A percentile compares a stretch with the other conserved stretches of the same genome.
These are phyloP conservation scores for Arthrobotrys conoides DNA, from an alignment of 2,329 filamentous ascomycete species.

Conservation along the genomic window DNA sequence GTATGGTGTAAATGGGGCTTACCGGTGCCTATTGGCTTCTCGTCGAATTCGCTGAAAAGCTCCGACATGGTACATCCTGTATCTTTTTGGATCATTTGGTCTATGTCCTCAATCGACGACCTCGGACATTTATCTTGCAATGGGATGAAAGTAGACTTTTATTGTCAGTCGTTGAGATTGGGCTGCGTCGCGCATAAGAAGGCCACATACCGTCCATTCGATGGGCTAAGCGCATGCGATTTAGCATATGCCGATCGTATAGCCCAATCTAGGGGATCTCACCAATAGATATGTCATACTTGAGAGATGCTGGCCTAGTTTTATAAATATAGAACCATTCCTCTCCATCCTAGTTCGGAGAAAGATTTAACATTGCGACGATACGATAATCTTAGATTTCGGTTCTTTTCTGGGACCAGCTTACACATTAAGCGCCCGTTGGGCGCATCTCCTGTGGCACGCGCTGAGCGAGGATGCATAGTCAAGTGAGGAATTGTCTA, in stretches of 20 bases:
- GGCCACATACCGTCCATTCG: constrained; percentile 63
- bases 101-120: constrained; percentile 51
- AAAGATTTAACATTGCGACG: background rate
- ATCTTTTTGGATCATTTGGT: constrained; percentile 82
- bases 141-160: constrained; percentile 82
- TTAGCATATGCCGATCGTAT: background rate
- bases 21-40: constrained; percentile 82
- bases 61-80: constrained; percentile 84
- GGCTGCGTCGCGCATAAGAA: background rate
- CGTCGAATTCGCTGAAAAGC: constrained; percentile 87
- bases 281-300: constrained; percentile 64
- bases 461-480: constrained; percentile 40
- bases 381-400: background rate
- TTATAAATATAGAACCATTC: constrained; percentile 98
- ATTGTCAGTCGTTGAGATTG: constrained; percentile 6
- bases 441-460: constrained; percentile 55
- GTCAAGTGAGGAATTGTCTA: constrained; percentile 23
- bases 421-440: constrained; percentile 53
- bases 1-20: constrained; percentile 20
- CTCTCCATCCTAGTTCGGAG: constrained; percentile 75
- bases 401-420: background rate
- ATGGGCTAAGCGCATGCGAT: constrained; percentile 41
- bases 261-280: background rate
- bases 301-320: constrained; percentile 90
- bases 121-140: constrained; percentile 93